phyloP scores from a whole-genome alignment of 495 filamentous ascomycete species.

The Immersiella caudata region DNA sequence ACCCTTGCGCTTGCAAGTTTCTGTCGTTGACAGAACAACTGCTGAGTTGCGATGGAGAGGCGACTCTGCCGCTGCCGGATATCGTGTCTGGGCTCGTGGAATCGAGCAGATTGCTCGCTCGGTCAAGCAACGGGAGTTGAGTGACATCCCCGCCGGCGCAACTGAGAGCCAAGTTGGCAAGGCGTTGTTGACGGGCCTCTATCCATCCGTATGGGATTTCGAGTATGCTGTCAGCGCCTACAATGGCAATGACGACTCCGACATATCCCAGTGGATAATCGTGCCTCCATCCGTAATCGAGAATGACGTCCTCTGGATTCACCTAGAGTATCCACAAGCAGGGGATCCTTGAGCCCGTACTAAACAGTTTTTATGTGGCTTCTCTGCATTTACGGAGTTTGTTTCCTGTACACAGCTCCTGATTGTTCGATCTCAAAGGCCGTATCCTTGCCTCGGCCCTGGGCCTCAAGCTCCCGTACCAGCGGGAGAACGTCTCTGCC shows the following conservation, averaged over 20 bases:
- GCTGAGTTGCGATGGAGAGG: slow-evolving; percentile 21
- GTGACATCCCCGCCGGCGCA: neutral
- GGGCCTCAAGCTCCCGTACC: slow-evolving; percentile 46
- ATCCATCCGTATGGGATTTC: slow-evolving; percentile 20
- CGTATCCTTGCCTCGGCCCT: slow-evolving; percentile 49
- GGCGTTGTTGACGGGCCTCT: neutral
- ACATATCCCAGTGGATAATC: slow-evolving; percentile 22
- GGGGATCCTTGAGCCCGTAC: neutral
- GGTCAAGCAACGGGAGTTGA: neutral
- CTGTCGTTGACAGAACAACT: neutral
- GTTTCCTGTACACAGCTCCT: slow-evolving; percentile 44
- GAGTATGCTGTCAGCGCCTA: slow-evolving; percentile 26
- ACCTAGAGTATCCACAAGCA: neutral
- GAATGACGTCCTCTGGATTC: slow-evolving; percentile 15
- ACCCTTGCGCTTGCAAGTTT: slow-evolving; percentile 10
- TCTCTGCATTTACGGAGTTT: neutral
- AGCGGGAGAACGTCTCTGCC: slow-evolving; percentile 48
- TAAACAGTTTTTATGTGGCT: neutral
- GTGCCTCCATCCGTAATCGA: slow-evolving; percentile 2
- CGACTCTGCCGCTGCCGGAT: slow-evolving; percentile 14
- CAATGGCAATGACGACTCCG: slow-evolving; percentile 24
- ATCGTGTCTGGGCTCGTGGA: slow-evolving; percentile 11
- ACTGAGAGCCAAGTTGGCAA: neutral
- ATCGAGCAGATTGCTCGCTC: neutral
- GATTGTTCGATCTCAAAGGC: slow-evolving; percentile 45